Percentiles rank a stretch among this genome's conserved stretches.
These are phyloP conservation scores for Lentinula edodes DNA, from an alignment of 768 basidiomycete genomes.

Conservation along the genomic window DNA sequence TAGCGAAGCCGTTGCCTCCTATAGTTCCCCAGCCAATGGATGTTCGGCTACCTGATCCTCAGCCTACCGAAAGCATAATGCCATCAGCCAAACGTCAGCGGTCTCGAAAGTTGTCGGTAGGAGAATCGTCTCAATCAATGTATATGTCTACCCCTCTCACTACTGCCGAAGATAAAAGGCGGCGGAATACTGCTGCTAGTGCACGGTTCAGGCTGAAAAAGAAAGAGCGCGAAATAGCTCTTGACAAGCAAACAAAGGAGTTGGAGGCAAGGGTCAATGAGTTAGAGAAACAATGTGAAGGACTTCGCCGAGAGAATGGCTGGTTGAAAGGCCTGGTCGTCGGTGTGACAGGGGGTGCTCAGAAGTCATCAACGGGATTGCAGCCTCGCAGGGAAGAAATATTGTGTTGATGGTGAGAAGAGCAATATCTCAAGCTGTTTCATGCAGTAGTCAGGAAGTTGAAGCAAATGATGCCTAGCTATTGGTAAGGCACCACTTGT, in stretches of 20 bases:
- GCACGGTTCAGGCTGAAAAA: constrained; percentile 94
- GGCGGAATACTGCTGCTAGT: constrained; percentile 88
- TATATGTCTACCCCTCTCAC: constrained; percentile 30
- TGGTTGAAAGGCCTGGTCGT: constrained; percentile 91
- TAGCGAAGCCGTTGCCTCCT: neutral
- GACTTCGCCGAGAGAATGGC: constrained; percentile 81
- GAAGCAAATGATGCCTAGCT: no score
- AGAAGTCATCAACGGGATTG: constrained; percentile 9
- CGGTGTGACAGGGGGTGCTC: constrained; percentile 72
- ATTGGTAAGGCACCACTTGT: no score
- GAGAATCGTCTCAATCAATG: constrained; percentile 27
- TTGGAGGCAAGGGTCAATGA: constrained; percentile 73
- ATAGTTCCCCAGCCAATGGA: neutral
- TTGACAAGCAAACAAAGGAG: constrained; percentile 83
- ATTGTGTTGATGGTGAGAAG: no score
- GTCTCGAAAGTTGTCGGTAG: constrained; percentile 44
- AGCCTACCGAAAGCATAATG: constrained; percentile 13
- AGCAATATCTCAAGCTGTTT: no score
- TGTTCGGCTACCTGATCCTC: neutral
- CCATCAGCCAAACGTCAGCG: constrained; percentile 48
- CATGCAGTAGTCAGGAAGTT: no score
- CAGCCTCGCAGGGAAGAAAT: no score
- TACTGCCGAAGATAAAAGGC: constrained; percentile 83
- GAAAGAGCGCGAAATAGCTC: constrained; percentile 89
- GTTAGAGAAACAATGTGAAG: constrained; percentile 89